Conservation (phyloP, 2,329 filamentous ascomycete genomes). For the Cladosporium phlei region DNA sequence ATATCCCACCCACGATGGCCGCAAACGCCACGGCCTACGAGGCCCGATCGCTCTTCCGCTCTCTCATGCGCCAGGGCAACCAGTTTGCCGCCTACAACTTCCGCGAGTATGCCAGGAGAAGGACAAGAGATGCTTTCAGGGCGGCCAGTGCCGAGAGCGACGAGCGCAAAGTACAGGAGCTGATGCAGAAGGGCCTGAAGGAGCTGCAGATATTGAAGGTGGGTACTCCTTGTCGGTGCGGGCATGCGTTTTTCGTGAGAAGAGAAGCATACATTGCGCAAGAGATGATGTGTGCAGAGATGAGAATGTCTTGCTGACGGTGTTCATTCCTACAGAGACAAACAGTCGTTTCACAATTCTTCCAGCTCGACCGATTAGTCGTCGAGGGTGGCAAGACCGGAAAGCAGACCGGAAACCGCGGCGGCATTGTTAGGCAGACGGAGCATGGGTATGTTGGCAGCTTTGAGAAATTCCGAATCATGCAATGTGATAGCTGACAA, state of each 20-base stretch:
- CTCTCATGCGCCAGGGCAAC: constrained; percentile 75
- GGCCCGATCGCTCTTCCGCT: constrained; percentile 61
- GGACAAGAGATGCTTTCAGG: constrained; percentile 85
- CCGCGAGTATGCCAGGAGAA: constrained; percentile 88
- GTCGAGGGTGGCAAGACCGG: constrained; percentile 82
- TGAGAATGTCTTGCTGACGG: constrained; percentile 33
- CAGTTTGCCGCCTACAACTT: constrained; percentile 97
- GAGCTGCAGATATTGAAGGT: constrained; percentile 91
- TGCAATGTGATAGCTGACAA: not conserved
- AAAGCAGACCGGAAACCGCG: constrained; percentile 64
- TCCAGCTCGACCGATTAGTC: constrained; percentile 83
- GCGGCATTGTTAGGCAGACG: constrained; percentile 68
- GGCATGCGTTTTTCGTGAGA: not conserved
- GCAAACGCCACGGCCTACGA: constrained; percentile 17
- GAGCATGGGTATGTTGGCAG: constrained; percentile 65
- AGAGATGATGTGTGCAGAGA: not conserved
- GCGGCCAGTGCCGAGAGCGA: constrained; percentile 72
- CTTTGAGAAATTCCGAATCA: not conserved
- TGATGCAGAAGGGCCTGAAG: constrained; percentile 81
- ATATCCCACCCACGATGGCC: constrained; percentile 1
- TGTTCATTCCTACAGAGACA: constrained; percentile 63
- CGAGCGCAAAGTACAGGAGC: constrained; percentile 72
- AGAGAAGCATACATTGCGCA: too few relatives aligned
- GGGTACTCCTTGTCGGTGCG: constrained; percentile 28
- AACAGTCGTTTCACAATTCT: constrained; percentile 92